A percentile compares a stretch with the other conserved stretches of the same genome.
These are phyloP conservation scores for Colletotrichum sublineola DNA, from an alignment of 2,329 filamentous ascomycete genomes.

Conservation along the genomic window DNA sequence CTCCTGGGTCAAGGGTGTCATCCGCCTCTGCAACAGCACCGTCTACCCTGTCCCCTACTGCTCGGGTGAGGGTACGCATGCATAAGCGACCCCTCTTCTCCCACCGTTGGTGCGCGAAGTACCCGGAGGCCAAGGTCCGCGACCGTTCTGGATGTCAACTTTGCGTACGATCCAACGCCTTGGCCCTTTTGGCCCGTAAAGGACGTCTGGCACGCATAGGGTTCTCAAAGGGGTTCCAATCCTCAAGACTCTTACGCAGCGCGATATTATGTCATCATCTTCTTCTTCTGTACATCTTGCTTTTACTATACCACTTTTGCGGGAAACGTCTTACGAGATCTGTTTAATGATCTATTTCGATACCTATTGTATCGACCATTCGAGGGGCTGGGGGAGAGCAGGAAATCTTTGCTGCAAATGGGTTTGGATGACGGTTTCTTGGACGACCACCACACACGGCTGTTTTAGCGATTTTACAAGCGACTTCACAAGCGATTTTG, in stretches of 20 bases:
- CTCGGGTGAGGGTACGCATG: neutral
- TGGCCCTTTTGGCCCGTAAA: neutral
- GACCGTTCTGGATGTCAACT: neutral
- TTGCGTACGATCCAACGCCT: neutral
- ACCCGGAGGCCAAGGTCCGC: neutral
- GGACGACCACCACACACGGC: neutral
- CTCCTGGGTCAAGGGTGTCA: neutral
- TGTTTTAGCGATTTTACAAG: neutral
- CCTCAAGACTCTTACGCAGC: neutral
- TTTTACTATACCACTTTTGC: neutral
- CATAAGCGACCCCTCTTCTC: neutral
- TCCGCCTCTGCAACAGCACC: slow-evolving; percentile 1
- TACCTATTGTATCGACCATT: neutral
- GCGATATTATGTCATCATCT: neutral
- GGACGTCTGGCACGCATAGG: neutral
- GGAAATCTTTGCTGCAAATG: neutral
- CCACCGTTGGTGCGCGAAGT: too few relatives aligned
- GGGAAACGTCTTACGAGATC: neutral
- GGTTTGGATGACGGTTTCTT: neutral
- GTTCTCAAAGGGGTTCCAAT: neutral
- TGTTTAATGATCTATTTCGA: neutral
- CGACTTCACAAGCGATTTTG: neutral
- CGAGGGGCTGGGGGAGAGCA: neutral
- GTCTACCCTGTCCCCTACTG: neutral
- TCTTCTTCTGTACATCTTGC: neutral